Percentiles rank a stretch among this genome's conserved stretches.
Conservation (phyloP, 2,329 filamentous ascomycete genomes). For the Arthrinium phaeospermum region DNA sequence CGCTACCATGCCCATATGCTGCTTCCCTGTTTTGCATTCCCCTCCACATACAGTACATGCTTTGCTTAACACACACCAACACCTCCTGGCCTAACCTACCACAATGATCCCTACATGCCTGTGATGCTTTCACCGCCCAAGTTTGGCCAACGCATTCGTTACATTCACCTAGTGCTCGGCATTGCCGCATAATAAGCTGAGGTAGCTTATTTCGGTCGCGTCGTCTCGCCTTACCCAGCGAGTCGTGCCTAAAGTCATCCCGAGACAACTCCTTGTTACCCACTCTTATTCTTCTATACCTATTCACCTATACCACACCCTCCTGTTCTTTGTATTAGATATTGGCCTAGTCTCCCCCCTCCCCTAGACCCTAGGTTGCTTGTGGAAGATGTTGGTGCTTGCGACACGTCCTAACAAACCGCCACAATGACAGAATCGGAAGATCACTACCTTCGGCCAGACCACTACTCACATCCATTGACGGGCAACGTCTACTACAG, state of each 20-base stretch:
- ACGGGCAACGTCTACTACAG: constrained; percentile 38
- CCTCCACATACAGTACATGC: neutral
- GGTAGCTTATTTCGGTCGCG: neutral
- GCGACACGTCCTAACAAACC: constrained; percentile 30
- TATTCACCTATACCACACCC: constrained; percentile 8
- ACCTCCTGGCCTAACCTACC: constrained; percentile 15
- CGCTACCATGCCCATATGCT: constrained; percentile 2
- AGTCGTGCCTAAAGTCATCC: constrained; percentile 15
- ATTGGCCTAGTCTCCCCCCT: neutral
- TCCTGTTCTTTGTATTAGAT: neutral
- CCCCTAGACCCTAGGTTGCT: neutral
- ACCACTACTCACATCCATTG: constrained; percentile 30
- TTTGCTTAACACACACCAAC: neutral
- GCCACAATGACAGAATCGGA: constrained; percentile 36
- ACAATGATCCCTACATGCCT: constrained; percentile 21
- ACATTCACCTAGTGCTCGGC: constrained; percentile 7
- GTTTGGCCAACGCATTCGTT: constrained; percentile 16
- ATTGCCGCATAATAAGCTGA: constrained; percentile 15
- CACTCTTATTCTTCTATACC: neutral
- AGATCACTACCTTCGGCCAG: constrained; percentile 27
- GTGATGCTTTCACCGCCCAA: constrained; percentile 19
- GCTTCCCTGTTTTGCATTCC: constrained; percentile 17
- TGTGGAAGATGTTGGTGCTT: constrained; percentile 1
- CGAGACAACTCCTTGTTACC: constrained; percentile 15
- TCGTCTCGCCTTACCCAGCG: constrained; percentile 9